These are phyloP conservation scores for Tolypocladium guangdongense DNA, from an alignment of 2,329 filamentous ascomycete genomes.

Conservation along the genomic window DNA sequence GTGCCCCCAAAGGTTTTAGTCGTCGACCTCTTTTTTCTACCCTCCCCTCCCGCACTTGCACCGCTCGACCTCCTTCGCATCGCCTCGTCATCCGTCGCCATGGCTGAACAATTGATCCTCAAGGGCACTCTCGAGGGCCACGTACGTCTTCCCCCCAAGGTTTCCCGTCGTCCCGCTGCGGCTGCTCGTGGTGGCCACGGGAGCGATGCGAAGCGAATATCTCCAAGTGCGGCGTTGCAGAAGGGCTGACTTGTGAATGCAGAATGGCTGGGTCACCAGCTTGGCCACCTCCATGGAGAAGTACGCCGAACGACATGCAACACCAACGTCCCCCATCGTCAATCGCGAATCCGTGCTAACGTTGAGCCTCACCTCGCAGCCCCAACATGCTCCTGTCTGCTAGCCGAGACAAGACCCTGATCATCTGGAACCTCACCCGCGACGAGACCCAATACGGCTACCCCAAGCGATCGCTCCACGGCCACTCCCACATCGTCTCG, in stretches of 20 bases:
- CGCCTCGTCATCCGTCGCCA: constrained; percentile 39
- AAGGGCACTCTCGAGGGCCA: constrained; percentile 98
- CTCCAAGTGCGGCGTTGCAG: background rate
- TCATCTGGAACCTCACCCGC: constrained; percentile 99
- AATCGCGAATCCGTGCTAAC: constrained; percentile 7
- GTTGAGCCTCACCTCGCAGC: constrained; percentile 32
- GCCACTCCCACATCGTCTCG: constrained; percentile 99
- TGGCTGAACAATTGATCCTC: constrained; percentile 92
- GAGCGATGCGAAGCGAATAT: background rate
- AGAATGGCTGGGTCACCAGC: constrained; percentile 97
- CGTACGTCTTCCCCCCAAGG: constrained; percentile 39
- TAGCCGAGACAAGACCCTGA: constrained; percentile 96
- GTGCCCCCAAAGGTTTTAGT: constrained; percentile 10
- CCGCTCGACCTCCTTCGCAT: constrained; percentile 20
- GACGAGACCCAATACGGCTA: constrained; percentile 97
- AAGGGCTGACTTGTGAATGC: constrained; percentile 15
- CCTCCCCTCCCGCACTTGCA: constrained; percentile 22
- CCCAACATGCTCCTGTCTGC: constrained; percentile 99
- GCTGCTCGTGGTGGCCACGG: background rate
- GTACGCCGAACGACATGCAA: constrained; percentile 42
- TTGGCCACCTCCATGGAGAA: constrained; percentile 98
- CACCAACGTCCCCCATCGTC: background rate
- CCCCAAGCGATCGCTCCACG: constrained; percentile 97
- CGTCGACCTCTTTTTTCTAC: constrained; percentile 18
- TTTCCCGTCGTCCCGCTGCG: constrained; percentile 4